Evolutionary conservation across 2,329 filamentous ascomycete species (phyloP).

Genomic region (Trichoderma gracile): DNA sequence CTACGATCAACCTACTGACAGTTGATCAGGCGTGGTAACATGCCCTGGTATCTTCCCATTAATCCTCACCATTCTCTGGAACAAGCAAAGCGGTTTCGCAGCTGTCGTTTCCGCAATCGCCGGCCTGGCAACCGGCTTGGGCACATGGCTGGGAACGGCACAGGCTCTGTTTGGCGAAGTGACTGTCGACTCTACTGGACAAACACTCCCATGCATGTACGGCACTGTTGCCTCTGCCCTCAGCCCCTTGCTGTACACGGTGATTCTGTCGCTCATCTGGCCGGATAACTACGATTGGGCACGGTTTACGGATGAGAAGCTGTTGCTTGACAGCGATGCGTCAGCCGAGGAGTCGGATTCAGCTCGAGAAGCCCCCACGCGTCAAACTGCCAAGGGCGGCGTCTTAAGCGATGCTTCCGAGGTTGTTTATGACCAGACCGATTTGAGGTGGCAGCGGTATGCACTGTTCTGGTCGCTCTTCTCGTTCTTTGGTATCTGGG

Average conservation of each 20-base stretch:
- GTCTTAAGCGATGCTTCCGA: neutral
- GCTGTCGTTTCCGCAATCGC: neutral
- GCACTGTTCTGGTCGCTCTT: constrained; percentile 12
- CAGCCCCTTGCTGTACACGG: constrained; percentile 13
- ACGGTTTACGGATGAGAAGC: constrained; percentile 7
- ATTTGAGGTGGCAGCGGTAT: constrained; percentile 13
- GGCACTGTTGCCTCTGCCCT: constrained; percentile 15
- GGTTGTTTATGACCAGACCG: neutral
- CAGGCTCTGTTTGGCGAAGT: constrained; percentile 4
- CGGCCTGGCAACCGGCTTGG: neutral
- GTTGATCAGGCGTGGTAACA: neutral
- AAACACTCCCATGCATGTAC: constrained; percentile 15
- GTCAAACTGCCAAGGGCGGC: neutral
- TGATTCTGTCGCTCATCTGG: constrained; percentile 17
- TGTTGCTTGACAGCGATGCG: neutral
- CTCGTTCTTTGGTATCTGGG: constrained; percentile 16
- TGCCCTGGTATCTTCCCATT: constrained; percentile 12
- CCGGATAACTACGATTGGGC: constrained; percentile 15
- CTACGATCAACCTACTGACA: neutral
- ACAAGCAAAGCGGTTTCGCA: constrained; percentile 1
- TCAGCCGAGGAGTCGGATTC: neutral
- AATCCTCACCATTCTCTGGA: constrained; percentile 12
- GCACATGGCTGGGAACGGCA: constrained; percentile 4
- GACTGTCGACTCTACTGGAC: constrained; percentile 10
- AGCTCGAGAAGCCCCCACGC: neutral